phyloP scores from a whole-genome alignment of 768 basidiomycete species.

The Leucocoprinus leucothites region DNA sequence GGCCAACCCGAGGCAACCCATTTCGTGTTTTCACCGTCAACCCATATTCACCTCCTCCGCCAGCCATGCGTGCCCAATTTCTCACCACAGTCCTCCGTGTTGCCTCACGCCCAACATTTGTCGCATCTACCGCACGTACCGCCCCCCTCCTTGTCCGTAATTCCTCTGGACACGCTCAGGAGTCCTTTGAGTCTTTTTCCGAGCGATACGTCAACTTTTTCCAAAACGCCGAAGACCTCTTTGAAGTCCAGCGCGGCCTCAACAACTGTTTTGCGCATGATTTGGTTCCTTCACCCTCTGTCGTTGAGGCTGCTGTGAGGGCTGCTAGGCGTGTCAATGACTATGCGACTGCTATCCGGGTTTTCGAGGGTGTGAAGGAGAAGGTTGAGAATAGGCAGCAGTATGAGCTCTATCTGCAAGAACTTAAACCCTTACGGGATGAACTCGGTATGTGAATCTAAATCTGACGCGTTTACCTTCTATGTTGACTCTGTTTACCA shows the following conservation, averaged over 20 bases:
- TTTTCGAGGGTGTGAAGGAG: constrained; percentile 94
- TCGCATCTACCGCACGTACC: constrained; percentile 33
- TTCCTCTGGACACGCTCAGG: constrained; percentile 70
- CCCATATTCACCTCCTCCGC: constrained; percentile 16
- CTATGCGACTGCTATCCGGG: constrained; percentile 93
- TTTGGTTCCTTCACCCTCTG: constrained; percentile 80
- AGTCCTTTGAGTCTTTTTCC: constrained; percentile 93
- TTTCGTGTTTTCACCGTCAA: constrained; percentile 15
- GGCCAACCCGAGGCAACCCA: constrained; percentile 28
- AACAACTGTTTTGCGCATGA: constrained; percentile 99
- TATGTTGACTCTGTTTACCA: constrained; percentile 14
- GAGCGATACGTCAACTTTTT: constrained; percentile 94
- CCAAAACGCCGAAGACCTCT: constrained; percentile 88
- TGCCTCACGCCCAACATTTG: constrained; percentile 46
- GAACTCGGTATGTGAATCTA: constrained; percentile 73
- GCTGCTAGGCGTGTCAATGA: constrained; percentile 93
- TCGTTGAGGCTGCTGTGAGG: constrained; percentile 84
- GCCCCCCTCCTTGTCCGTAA: constrained; percentile 44
- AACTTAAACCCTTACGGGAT: constrained; percentile 82
- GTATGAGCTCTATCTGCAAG: constrained; percentile 90
- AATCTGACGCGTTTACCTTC: neutral
- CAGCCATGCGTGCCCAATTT: constrained; percentile 53
- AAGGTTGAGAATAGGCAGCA: constrained; percentile 98
- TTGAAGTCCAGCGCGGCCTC: constrained; percentile 97
- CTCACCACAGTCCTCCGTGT: constrained; percentile 62